phyloP scores from a whole-genome alignment of 2,329 filamentous ascomycete genomes.

The Xylariomycetidae sp. region DNA sequence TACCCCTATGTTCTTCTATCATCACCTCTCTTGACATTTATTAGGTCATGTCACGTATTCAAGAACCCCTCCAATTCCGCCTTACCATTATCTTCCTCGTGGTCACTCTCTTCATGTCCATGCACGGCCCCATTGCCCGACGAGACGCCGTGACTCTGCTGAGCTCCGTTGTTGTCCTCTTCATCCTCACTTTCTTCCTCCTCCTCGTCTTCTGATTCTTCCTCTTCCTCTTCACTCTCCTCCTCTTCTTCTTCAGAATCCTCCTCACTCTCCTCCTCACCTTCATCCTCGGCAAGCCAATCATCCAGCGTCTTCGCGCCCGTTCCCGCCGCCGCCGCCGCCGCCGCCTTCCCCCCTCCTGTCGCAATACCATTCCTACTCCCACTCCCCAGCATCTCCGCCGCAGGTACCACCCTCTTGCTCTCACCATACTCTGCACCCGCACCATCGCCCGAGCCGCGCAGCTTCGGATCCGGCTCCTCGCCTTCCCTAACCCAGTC shows the following conservation, averaged over 20 bases:
- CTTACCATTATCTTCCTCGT: slow-evolving; percentile 38
- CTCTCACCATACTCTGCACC: slow-evolving; percentile 33
- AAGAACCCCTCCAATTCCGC: slow-evolving; percentile 35
- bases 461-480: slow-evolving; percentile 70
- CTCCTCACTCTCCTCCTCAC: slow-evolving; percentile 45
- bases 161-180: slow-evolving; percentile 35
- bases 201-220: slow-evolving; percentile 38
- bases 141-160: no score
- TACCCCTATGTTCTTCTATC: no score
- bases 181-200: slow-evolving; percentile 36
- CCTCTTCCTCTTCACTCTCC: slow-evolving; percentile 39
- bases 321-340: slow-evolving; percentile 32
- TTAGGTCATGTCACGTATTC: slow-evolving; percentile 23
- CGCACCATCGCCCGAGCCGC: slow-evolving; percentile 35
- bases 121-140: no score
- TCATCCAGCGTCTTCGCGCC: slow-evolving; percentile 80
- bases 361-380: slow-evolving; percentile 31
- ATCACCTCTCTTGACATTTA: no score
- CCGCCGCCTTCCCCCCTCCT: slow-evolving; percentile 38
- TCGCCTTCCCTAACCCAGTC: slow-evolving; percentile 76
- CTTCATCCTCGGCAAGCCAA: slow-evolving; percentile 70
- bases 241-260: slow-evolving; percentile 45
- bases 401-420: slow-evolving; percentile 47
- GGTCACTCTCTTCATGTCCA: slow-evolving; percentile 31
- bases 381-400: slow-evolving; percentile 57